A percentile compares a stretch with the other conserved stretches of the same genome.
These are phyloP conservation scores for Penicillium arizonense DNA, from an alignment of 495 filamentous ascomycete genomes.

Conservation along the genomic window DNA sequence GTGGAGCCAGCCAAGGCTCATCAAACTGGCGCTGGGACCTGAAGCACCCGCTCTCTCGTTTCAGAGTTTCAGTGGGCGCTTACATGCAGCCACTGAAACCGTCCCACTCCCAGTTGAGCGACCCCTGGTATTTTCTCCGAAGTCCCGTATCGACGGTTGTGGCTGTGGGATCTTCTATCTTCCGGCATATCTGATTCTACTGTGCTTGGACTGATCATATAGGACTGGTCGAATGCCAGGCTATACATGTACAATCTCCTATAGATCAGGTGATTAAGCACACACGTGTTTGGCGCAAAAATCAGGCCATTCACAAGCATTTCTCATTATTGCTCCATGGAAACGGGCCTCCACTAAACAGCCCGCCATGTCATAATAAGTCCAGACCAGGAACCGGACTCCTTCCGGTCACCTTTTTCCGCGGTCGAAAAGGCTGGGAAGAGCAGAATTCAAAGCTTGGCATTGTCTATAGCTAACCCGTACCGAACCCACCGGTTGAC, in stretches of 20 bases:
- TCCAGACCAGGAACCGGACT: neutral
- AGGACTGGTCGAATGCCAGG: conserved; percentile 7
- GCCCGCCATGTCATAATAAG: neutral
- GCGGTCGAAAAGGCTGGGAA: neutral
- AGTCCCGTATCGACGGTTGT: conserved; percentile 13
- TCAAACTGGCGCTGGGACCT: conserved; percentile 37
- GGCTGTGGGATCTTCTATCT: conserved; percentile 5
- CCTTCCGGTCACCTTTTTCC: neutral
- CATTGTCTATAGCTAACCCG: neutral
- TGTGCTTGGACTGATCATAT: conserved; percentile 9
- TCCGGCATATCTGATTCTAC: conserved; percentile 7
- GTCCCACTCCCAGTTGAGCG: neutral
- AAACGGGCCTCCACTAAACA: too few species aligned
- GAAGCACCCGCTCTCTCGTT: conserved; percentile 35
- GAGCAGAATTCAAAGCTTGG: neutral
- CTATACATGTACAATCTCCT: too few species aligned
- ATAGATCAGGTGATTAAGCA: too few species aligned
- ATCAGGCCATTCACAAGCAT: too few species aligned
- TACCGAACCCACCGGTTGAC: neutral
- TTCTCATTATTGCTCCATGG: too few species aligned
- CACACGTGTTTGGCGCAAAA: too few species aligned
- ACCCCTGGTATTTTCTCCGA: conserved; percentile 20
- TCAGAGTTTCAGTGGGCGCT: conserved; percentile 33
- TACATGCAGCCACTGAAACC: conserved; percentile 32
- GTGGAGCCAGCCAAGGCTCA: conserved; percentile 20